Conservation (phyloP, 2,329 filamentous ascomycete species). For the Microdochium bolleyi region DNA sequence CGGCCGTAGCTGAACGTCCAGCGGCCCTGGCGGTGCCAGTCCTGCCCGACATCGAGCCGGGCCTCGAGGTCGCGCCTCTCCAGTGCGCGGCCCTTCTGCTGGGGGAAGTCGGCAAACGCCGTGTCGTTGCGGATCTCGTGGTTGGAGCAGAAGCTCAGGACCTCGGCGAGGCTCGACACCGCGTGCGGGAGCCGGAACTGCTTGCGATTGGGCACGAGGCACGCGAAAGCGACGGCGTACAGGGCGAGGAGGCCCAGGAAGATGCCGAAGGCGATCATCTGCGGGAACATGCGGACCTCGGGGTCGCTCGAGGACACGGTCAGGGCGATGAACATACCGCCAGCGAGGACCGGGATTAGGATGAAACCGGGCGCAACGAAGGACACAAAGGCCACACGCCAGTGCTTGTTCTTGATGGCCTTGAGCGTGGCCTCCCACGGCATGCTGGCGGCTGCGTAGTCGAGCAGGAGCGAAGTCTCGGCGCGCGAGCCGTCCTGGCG, state of each 20-base stretch:
- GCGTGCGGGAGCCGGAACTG: constrained; percentile 64
- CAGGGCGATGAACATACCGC: constrained; percentile 67
- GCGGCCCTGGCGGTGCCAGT: constrained; percentile 36
- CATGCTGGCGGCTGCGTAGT: constrained; percentile 56
- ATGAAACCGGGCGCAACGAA: constrained; percentile 51
- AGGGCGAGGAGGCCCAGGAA: constrained; percentile 65
- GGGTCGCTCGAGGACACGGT: constrained; percentile 32
- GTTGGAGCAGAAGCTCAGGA: constrained; percentile 70
- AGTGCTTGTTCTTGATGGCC: constrained; percentile 55
- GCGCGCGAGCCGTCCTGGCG: constrained; percentile 51
- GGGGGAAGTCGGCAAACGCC: constrained; percentile 57
- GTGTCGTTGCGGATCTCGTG: constrained; percentile 65
- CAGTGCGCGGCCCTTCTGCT: constrained; percentile 46
- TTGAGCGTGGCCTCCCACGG: constrained; percentile 52
- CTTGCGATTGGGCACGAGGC: constrained; percentile 52
- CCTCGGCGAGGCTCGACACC: constrained; percentile 64
- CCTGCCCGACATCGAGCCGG: constrained; percentile 50
- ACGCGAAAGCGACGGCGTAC: constrained; percentile 56
- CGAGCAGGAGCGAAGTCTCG: constrained; percentile 56
- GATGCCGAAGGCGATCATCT: constrained; percentile 65
- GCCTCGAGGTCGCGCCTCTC: constrained; percentile 52
- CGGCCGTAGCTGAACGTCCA: constrained; percentile 43
- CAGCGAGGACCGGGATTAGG: constrained; percentile 58
- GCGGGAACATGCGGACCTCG: constrained; percentile 59
- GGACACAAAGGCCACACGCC: constrained; percentile 54